Base-by-base conservation (phyloP, 2,329 filamentous ascomycete species). In the Pestalotiopsis sp. region DNA sequence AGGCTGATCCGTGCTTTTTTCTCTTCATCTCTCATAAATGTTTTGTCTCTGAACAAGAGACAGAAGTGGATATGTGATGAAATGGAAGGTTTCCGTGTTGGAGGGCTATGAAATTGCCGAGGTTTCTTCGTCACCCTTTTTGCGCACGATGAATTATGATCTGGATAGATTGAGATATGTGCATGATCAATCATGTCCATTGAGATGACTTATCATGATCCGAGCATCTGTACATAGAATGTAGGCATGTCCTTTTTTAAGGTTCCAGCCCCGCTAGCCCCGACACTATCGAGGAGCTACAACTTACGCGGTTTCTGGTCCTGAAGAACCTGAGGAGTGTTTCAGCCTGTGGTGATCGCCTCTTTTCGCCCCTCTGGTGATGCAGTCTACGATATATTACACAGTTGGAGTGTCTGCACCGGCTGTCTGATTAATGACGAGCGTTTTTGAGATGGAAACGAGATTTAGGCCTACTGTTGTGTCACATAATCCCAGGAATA, bases 1-100 rank as follows among this genome's bases (percentile, higher is more conserved):
- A 52, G 17, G 45, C 61, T 49, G 61, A 40, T 49, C 61, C 27
- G n/a, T 64, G 61, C 59, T 38, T 20, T n/a, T n/a, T 52, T 52
- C 45, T 52, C 45, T 52, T 52, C 45, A 52, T 52, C 45, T 52
- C 45, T 52, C n/a, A 52, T 52, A n/a, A 52, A 9, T 52, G 45
- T 52, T n/a, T 52, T 52, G 14, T 52, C 45, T n/a, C 20, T 52
- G 17, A 52, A 9, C 6, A 52, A 52, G 45, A n/a, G 20, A 52
- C 20, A 20, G 45, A 52, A 52, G 45, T 52, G 45, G 45, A 52
- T n/a, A 52, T 9, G 45, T 52, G 14, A 52, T 52, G 11, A 52
- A 9, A 20, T 52, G n/a, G 20, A 52, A 52, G 20, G 17, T 52
- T n/a, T 52, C 31, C 31, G 31, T 52, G 45, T 52, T n/a, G 17